Evolutionary conservation across 345 rosid species (phyloP), one percentile per base, ranked within the genome.

Genomic region (Streptanthus diversifolius): DNA sequence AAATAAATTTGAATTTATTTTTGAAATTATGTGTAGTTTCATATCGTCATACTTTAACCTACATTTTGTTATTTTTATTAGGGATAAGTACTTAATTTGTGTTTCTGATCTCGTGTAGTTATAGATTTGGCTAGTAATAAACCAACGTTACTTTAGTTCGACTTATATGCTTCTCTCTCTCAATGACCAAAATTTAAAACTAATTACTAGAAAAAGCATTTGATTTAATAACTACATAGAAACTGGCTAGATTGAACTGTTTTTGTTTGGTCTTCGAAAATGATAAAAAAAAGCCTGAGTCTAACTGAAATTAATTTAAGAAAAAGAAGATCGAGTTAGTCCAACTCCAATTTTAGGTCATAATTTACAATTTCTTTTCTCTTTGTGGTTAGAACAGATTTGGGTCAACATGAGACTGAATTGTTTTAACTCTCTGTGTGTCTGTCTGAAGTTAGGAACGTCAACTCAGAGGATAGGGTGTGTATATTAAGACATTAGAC

Each of bases 391-490:
- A 0, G 13, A 14, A 41, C 13, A 45, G 71, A 27, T 27, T 17
- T 65, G 52, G 77, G 65, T 64, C 39, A 43, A 37, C 44, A 12
- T 36, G 77, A 45, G 52, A 36, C 52, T 11, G 36, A 45, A 8
- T 22, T 72, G 56, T 64, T 24, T 59, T 59, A 4, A 5, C 15
- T 49, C 55, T 49, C 54, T 24, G 2, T 60, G 22, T 67, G 40
- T 60, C 60, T 57, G 49, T 68, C 68, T 57, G 10, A 75, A 75
- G 40, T 68, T 68, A 36, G 48, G 21, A 41, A 75, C 63, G 40
- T 60, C 63, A 75, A 51, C 56, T 68, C 56, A 60, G 47, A 51
- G 63, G 45, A 40, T 39, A 56, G 21, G 33, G 22, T 48, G 12
- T 35, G 41, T 55, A n/a, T 33, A 3, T 19, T 24, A 39, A 40